Evolutionary conservation across 495 filamentous ascomycete genomes (phyloP).

Genomic region (Neurospora sp.): DNA sequence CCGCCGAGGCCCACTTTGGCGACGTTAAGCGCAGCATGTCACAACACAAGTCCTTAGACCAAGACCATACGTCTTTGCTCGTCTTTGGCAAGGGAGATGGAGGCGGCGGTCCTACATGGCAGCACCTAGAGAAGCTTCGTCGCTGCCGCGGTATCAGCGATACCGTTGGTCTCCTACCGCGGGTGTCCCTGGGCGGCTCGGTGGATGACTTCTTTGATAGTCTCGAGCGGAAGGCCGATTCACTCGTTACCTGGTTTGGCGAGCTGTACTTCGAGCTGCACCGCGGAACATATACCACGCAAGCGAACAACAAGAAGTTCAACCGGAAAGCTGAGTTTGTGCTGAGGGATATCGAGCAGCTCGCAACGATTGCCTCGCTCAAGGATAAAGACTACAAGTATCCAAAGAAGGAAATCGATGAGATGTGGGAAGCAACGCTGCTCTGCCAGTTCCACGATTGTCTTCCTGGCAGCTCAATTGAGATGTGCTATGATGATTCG

Average conservation of each 20-base stretch:
- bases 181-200: constrained; percentile 79
- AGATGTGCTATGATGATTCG: constrained; percentile 94
- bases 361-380: constrained; percentile 80
- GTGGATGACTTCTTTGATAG: constrained; percentile 94
- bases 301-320: constrained; percentile 92
- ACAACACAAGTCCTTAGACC: constrained; percentile 91
- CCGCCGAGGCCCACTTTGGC: constrained; percentile 87
- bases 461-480: constrained; percentile 87
- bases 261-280: constrained; percentile 97
- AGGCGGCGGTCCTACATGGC: constrained; percentile 88
- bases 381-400: constrained; percentile 66
- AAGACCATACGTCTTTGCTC: constrained; percentile 77
- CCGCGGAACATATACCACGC: constrained; percentile 92
- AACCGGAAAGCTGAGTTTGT: constrained; percentile 79
- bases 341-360: constrained; percentile 75
- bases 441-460: constrained; percentile 98
- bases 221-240: constrained; percentile 63
- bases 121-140: constrained; percentile 87
- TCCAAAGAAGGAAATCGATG: constrained; percentile 81
- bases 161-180: constrained; percentile 69
- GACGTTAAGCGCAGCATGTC: constrained; percentile 84
- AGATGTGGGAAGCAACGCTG: constrained; percentile 81
- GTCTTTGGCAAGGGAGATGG: constrained; percentile 96
- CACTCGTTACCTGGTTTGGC: constrained; percentile 95
- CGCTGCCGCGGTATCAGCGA: constrained; percentile 92